Base-by-base conservation (phyloP, 139 green algal species). In the Tetradesmus obliquus region DNA sequence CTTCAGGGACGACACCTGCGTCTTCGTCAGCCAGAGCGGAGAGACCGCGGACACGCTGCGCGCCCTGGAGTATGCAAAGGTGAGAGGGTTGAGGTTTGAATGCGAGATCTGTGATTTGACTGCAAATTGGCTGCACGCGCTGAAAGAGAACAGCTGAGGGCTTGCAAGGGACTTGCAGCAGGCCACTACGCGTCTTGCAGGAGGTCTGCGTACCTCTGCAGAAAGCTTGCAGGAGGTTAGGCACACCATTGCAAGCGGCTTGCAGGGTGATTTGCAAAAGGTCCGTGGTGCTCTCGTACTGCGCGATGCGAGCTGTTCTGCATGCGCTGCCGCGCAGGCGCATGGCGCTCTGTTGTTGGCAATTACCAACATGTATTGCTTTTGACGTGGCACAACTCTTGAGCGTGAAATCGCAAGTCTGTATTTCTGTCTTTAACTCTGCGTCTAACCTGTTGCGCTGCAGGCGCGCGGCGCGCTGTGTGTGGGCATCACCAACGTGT, bases 401-500 rank as follows among this genome's bases (percentile, higher is more conserved):
- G 32, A 45, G 32, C 32, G 32, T 45, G 32, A 45, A 45, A 45
- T 45, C 32, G 32, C 32, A 45, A 45, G 32, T 45, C 32, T 45
- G 32, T 45, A 45, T 45, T 0, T 45, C 32, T 0, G 32, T 45
- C 32, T 45, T 45, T 45, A 45, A 45, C 32, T 45, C 32, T 45
- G 32, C 32, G 32, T 45, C 0, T 45, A 45, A 45, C 32, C 32
- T 45, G 32, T 45, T 45, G 3, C 89, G 91, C 22, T 45, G 32
- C 32, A 45, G 32, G 32, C 32, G 32, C 32, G 32, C 32, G 98
- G 98, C n/a, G 98, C 98, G 24, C 93, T 99, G 85, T 99, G 97
- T 91, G 95, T 99, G 83, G 98, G 98, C 60, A 95, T 99, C 79
- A 99, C 98, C 87, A 99, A 99, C 95, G 99, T 97, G 20, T 98